Evolutionary conservation across 2,329 filamentous ascomycete species (phyloP).

Genomic region (Byssoonygena ceratinophila): DNA sequence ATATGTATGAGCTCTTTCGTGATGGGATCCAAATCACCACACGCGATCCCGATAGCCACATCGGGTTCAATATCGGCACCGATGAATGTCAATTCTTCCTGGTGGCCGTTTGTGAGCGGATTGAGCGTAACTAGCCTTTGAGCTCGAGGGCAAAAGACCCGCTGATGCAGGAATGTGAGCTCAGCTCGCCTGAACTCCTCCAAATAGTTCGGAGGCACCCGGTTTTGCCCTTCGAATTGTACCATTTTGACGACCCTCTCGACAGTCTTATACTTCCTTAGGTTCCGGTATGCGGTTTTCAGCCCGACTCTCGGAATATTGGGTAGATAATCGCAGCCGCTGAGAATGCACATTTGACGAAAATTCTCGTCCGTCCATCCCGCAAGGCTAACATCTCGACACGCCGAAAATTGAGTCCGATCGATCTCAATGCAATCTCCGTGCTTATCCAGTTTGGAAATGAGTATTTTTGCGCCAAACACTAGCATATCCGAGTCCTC

Average conservation of each 20-base stretch:
- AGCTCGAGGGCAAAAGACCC: slow-evolving; percentile 74
- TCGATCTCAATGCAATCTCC: slow-evolving; percentile 89
- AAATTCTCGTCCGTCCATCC: slow-evolving; percentile 92
- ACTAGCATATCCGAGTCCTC: slow-evolving; percentile 95
- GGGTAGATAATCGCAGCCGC: slow-evolving; percentile 89
- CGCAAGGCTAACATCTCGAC: slow-evolving; percentile 74
- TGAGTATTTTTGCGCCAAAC: slow-evolving; percentile 78
- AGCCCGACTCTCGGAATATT: slow-evolving; percentile 76
- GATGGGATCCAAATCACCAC: slow-evolving; percentile 77
- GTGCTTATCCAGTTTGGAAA: slow-evolving; percentile 91
- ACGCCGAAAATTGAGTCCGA: slow-evolving; percentile 76
- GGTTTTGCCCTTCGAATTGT: slow-evolving; percentile 78
- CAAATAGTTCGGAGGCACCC: slow-evolving; percentile 70
- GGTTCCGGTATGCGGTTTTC: slow-evolving; percentile 83
- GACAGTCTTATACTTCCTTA: slow-evolving; percentile 80
- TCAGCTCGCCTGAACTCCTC: slow-evolving; percentile 77
- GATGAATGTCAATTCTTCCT: slow-evolving; percentile 67
- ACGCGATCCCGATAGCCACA: slow-evolving; percentile 62
- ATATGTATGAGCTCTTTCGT: slow-evolving; percentile 58
- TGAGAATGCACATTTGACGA: slow-evolving; percentile 88
- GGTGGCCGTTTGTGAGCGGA: slow-evolving; percentile 51
- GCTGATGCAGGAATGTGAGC: slow-evolving; percentile 84
- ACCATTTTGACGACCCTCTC: slow-evolving; percentile 73
- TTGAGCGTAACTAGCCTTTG: slow-evolving; percentile 66
- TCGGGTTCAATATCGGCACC: slow-evolving; percentile 60